These are phyloP conservation scores for Globisporangium cystogenes DNA, from an alignment of 352 stramenopile genomes.

Conservation along the genomic window DNA sequence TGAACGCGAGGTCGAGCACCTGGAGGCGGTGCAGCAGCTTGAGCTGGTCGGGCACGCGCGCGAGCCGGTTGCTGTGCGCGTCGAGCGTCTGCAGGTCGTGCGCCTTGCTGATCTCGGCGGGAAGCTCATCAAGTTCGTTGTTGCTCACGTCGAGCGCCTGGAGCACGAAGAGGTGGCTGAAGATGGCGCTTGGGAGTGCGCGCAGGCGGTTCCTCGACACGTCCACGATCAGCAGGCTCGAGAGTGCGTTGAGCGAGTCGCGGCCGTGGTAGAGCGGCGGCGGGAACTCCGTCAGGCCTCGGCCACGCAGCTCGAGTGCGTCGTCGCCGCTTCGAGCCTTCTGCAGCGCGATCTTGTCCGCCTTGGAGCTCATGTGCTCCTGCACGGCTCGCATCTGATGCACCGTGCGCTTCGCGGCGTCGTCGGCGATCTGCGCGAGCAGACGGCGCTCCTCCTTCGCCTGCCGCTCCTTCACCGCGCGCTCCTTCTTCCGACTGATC, in stretches of 20 bases:
- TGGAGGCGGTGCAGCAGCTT: slow-evolving; percentile 23
- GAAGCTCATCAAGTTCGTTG: slow-evolving; percentile 42
- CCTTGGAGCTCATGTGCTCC: slow-evolving; percentile 48
- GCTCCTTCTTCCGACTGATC: slow-evolving; percentile 48
- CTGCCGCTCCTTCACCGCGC: slow-evolving; percentile 53
- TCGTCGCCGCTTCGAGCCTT: slow-evolving; percentile 55
- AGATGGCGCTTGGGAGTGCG: slow-evolving; percentile 35
- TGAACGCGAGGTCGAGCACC: slow-evolving; percentile 44
- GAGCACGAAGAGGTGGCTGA: slow-evolving; percentile 52
- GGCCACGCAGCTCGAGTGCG: slow-evolving; percentile 31
- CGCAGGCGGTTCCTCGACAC: slow-evolving; percentile 48
- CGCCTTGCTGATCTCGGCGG: slow-evolving; percentile 45
- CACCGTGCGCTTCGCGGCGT: slow-evolving; percentile 32
- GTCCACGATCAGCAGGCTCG: slow-evolving; percentile 62
- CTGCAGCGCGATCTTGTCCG: slow-evolving; percentile 38
- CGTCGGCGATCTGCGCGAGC: slow-evolving; percentile 26
- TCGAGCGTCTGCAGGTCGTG: slow-evolving; percentile 43
- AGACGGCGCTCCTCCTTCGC: slow-evolving; percentile 47
- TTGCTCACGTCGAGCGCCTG: slow-evolving; percentile 49
- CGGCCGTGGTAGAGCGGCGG: slow-evolving; percentile 38
- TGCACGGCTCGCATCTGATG: slow-evolving; percentile 47
- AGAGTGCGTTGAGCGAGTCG: slow-evolving; percentile 42
- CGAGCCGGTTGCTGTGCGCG: slow-evolving; percentile 43
- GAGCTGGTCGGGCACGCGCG: slow-evolving; percentile 23
- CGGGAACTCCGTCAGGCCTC: slow-evolving; percentile 32